Evolutionary conservation across 2,329 filamentous ascomycete species (phyloP), one percentile per base, ranked within the genome.

Genomic region (Aspergillus sp.): DNA sequence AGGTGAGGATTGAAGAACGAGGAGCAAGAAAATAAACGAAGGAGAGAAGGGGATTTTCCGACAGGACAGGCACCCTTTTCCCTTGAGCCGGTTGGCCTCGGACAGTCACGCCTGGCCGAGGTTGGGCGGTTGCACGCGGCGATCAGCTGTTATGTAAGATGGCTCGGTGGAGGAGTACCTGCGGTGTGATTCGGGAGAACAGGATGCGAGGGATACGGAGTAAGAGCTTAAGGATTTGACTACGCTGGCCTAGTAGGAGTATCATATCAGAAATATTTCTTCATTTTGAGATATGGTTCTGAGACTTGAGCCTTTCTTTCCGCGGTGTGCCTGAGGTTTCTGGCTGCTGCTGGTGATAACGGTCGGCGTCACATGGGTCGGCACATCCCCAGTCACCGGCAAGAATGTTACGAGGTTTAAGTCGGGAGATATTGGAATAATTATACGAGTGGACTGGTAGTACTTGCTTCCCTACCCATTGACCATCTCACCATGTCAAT

Each of bases 71-170:
- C 12, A 16, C 10, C 12, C 39, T 9, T 14, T n/a, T 36, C 45
- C 45, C n/a, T 49, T 50, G 7, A 24, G 47, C 36, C 61, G 61
- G 61, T 57, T 63, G 61, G 59, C 58, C 56, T 59, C 61, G 61
- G 59, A 70, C 65, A 57, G 64, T 29, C 56, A 20, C n/a, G 18
- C 18, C 62, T 58, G 60, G 54, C 61, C 61, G 61, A 63, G 61
- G 59, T 59, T 61, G 31, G 18, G 60, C 68, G 67, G 67, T 63
- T 69, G 68, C 67, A 70, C 67, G 68, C 69, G 63, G 65, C 56
- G 42, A 47, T 47, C 45, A 10, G 45, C 20, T 22, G 18, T 46
- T 47, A 47, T 47, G 45, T 47, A 47, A 47, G 45, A 16, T n/a
- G 42, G n/a, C 20, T 46, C 45, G 3, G 45, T 14, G 12, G 45